Evolutionary conservation across 73 alveolate genomes (phyloP), one percentile per base, ranked within the genome.

Genomic region (Symbiodinium natans): DNA sequence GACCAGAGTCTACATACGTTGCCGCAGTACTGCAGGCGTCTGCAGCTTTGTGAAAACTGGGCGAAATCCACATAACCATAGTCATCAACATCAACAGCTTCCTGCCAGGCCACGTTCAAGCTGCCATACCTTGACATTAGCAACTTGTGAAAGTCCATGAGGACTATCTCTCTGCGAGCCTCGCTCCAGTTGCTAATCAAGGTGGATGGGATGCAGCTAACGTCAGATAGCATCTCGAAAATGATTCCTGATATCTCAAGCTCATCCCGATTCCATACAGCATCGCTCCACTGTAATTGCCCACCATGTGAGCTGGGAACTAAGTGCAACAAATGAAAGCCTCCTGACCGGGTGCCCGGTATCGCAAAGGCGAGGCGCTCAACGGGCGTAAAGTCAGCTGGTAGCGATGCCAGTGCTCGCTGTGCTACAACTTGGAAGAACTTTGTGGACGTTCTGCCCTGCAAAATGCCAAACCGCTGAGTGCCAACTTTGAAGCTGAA

Each of bases 1-100:
- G 94, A 87, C 94, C 94, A 87, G 40, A 87, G 63, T 52, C 94
- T 54, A 63, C 75, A 48, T 27, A 87, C 68, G n/a, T 87, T 87
- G n/a, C 94, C 94, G 39, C 83, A 9, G 63, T 54, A 87, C 41
- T 40, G 33, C n/a, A 82, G 85, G 21, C 71, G 56, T 31, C 73
- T 87, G 84, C 94, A 87, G n/a, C 94, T 85, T n/a, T 56, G 85
- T 1, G 77, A n/a, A 59, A 87, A 87, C 63, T 87, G 83, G 41
- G 63, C 73, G 59, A 87, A 87, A n/a, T 87, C 94, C 31, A 87
- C 94, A 10, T 39, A 33, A 3, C 94, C 94, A 13, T 87, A 80
- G 31, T 82, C 94, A 19, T 36, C 71, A 23, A 87, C 84, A 27
- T 87, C 59, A 41, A n/a, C 54, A 1, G 84, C 84, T 5, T 42